Evolutionary conservation across 2,329 filamentous ascomycete genomes (phyloP).

Genomic region (Beauveria sp.): DNA sequence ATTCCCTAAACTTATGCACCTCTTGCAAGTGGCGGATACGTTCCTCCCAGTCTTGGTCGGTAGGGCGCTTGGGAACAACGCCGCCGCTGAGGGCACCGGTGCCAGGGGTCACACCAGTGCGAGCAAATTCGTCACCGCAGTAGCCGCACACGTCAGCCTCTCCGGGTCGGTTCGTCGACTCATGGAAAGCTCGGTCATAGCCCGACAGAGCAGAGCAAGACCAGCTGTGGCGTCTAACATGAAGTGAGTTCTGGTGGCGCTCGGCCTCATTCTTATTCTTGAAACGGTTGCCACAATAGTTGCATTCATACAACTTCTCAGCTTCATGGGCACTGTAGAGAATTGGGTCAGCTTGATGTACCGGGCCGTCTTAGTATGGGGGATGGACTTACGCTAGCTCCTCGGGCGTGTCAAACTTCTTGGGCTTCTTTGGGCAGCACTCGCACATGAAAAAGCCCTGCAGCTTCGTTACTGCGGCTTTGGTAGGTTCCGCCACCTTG

Average conservation of each 20-base stretch:
- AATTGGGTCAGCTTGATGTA: slow-evolving; percentile 13
- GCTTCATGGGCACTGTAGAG: slow-evolving; percentile 68
- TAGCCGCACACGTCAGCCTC: slow-evolving; percentile 83
- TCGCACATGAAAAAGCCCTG: slow-evolving; percentile 65
- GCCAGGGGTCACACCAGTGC: slow-evolving; percentile 36
- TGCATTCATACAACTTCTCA: slow-evolving; percentile 93
- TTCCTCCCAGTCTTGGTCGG: slow-evolving; percentile 80
- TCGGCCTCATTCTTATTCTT: slow-evolving; percentile 99
- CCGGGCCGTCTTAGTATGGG: not conserved
- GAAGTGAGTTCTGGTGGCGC: slow-evolving; percentile 89
- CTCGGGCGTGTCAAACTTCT: slow-evolving; percentile 81
- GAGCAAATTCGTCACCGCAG: slow-evolving; percentile 81
- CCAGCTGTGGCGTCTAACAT: slow-evolving; percentile 90
- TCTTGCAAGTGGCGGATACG: slow-evolving; percentile 81
- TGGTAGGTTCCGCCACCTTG: slow-evolving; percentile 43
- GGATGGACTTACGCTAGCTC: slow-evolving; percentile 64
- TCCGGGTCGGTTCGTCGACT: slow-evolving; percentile 59
- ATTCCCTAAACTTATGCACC: slow-evolving; percentile 94
- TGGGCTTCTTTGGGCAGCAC: slow-evolving; percentile 94
- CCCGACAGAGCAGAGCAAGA: slow-evolving; percentile 81
- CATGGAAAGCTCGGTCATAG: slow-evolving; percentile 78
- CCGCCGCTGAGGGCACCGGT: slow-evolving; percentile 25
- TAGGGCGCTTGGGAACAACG: slow-evolving; percentile 41
- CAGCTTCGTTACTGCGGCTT: slow-evolving; percentile 39
- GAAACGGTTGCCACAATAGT: slow-evolving; percentile 89